A percentile compares a stretch with the other conserved stretches of the same genome.
phyloP scores from a whole-genome alignment of 2,329 filamentous ascomycete species.

The Diaporthe destruens region DNA sequence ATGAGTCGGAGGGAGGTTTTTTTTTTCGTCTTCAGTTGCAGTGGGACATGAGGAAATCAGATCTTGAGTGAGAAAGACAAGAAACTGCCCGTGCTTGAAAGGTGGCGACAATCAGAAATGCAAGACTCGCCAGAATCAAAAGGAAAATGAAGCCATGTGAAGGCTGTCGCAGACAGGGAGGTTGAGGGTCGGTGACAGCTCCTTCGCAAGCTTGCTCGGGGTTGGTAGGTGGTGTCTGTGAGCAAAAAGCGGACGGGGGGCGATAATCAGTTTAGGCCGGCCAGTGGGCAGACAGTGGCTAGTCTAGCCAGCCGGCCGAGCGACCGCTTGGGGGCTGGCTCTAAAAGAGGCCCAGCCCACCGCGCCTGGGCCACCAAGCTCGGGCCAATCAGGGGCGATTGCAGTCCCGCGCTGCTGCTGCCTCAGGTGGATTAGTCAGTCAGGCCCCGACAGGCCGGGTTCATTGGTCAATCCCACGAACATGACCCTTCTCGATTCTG shows the following conservation, averaged over 20 bases:
- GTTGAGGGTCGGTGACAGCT: slow-evolving; percentile 35
- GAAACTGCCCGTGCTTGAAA: not conserved
- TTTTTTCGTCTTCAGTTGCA: slow-evolving; percentile 36
- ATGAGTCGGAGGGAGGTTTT: not conserved
- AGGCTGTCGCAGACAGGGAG: slow-evolving; percentile 24
- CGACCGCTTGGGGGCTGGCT: slow-evolving; percentile 2
- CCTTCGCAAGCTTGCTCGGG: slow-evolving; percentile 17
- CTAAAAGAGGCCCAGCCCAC: slow-evolving; percentile 18
- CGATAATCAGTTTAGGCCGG: slow-evolving; percentile 18
- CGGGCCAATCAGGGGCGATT: not conserved
- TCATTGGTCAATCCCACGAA: slow-evolving; percentile 10
- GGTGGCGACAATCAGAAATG: slow-evolving; percentile 28
- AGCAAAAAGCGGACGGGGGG: slow-evolving; percentile 25
- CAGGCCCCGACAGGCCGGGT: not conserved
- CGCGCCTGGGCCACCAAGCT: not conserved
- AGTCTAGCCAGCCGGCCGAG: not conserved
- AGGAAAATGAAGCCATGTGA: slow-evolving; percentile 34
- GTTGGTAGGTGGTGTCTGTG: not conserved
- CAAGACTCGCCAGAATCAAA: slow-evolving; percentile 36
- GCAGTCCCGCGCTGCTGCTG: slow-evolving; percentile 8
- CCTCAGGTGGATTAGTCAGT: slow-evolving; percentile 31
- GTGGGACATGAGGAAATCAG: slow-evolving; percentile 3
- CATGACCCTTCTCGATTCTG: not conserved
- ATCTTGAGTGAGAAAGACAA: slow-evolving; percentile 1
- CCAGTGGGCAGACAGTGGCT: slow-evolving; percentile 14